Base-by-base conservation (phyloP, 176 grass and related monocot genomes). In the bread wheat (Triticum aestivum) region DNA sequence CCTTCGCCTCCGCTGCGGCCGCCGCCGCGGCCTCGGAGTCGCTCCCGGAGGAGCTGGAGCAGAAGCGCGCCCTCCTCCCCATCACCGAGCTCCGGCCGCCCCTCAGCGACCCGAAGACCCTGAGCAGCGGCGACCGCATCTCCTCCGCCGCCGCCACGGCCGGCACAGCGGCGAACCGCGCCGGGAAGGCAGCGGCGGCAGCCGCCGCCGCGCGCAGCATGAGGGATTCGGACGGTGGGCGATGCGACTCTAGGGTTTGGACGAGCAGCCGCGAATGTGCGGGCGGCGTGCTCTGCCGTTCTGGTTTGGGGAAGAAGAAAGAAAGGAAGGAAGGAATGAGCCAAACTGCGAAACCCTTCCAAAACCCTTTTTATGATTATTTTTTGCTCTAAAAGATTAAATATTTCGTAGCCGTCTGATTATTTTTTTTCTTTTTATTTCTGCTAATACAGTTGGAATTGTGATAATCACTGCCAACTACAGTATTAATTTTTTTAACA, bases 101-200 rank as follows among this genome's bases (percentile, higher is more conserved):
- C 82, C 90, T 87, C 54, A 94, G 84, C n/a, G 80, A 41, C 26
- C 88, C 89, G 21, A 94, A 63, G 56, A 94, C 61, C 81, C 88
- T 87, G 69, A 94, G 86, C 87, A 94, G 88, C 49, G 92, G 90
- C 66, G 95, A 91, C 85, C 85, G 87, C 61, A 76, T 23, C 76
- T 87, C 80, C 74, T 56, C 85, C 75, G 58, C 89, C 76, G 84
- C 86, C 84, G 81, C 74, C 84, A 85, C 79, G 58, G 85, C 49
- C 82, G 91, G 86, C 65, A 35, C 86, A 37, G 89, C 85, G 49
- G 81, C 15, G 89, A 91, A 87, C 61, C 89, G 85, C 76, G 30
- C 77, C 59, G 89, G 85, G 47, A 91, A 84, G 49, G 83, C n/a
- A 51, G 89, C 78, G 69, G 83, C 82, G 33, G 87, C 76, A 13